Evolutionary conservation across 208 protist species (phyloP), one percentile per base, ranked within the genome.

Genomic region (Trypanosoma lewisi): DNA sequence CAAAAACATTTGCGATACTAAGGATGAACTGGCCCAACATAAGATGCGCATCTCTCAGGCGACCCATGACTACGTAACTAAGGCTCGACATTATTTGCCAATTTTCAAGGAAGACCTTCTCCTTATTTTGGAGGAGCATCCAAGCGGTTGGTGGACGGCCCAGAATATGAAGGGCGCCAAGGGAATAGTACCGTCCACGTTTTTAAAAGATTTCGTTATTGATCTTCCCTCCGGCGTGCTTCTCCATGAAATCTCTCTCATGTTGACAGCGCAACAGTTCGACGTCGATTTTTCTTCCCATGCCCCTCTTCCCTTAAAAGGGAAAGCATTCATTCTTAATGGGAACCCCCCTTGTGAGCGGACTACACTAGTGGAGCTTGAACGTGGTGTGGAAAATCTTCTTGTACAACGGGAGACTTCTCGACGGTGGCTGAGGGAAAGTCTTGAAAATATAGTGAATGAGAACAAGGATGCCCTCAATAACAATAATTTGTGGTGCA

Each of bases 91-190:
- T 11, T 83, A 84, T 59, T 73, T 93, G 4, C 68, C 71, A 3
- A 54, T 93, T 6, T 68, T 55, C 19, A 73, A 67, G 11, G 61
- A 70, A 19, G 87, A 93, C 41, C 30, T 89, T 27, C n/a, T 93
- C 0, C 53, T 78, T 55, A 74, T 90, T 4, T 39, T 87, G 4
- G 87, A 90, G 23, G 62, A 73, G 14, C 75, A 90, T 37, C 52
- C 53, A 0, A 91, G 77, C 37, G 87, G 87, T 16, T 93, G 87
- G 87, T 93, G 87, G 87, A 73, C 82, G 2, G 87, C 81, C 6
- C 51, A 64, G 2, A 93, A 89, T 55, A 23, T 63, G 17, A 54
- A 63, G 1, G 79, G 77, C 0, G 64, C 59, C 17, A 82, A 78
- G 39, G 87, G 87, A 28, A 54, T 93, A 17, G 78, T 93, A 25